Evolutionary conservation across 257 asterid genomes (phyloP).

Genomic region (Nemophila menziesii): DNA sequence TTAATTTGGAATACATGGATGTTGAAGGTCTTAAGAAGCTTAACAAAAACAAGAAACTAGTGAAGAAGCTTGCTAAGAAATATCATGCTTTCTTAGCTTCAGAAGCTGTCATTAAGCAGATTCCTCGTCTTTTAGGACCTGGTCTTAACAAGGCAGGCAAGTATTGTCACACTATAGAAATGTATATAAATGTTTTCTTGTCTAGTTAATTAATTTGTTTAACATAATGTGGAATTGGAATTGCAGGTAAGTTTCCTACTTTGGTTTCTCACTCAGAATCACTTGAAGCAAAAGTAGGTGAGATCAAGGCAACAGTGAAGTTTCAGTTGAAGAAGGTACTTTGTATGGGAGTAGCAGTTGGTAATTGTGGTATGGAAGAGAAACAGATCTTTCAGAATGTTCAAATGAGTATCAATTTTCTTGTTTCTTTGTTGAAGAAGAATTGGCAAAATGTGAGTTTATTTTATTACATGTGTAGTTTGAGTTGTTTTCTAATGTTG

Average conservation of each 20-base stretch:
- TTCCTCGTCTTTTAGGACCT: background rate
- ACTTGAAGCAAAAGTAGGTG: slow-evolving; percentile 7
- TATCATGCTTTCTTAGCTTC: background rate
- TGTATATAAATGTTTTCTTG: background rate
- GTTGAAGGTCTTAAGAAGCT: background rate
- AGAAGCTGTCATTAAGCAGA: background rate
- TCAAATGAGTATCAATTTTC: slow-evolving; percentile 12
- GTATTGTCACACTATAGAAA: background rate
- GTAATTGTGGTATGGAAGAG: slow-evolving; percentile 11
- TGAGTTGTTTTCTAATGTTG: background rate
- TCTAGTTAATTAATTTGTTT: background rate
- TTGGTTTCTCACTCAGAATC: slow-evolving; percentile 11
- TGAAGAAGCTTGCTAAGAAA: background rate
- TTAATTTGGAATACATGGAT: background rate
- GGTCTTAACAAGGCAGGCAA: background rate
- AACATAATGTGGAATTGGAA: no score
- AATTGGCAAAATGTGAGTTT: slow-evolving; percentile 13
- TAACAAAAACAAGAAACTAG: background rate
- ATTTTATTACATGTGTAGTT: no score
- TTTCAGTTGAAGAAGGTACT: slow-evolving; percentile 14
- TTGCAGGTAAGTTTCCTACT: slow-evolving; percentile 12
- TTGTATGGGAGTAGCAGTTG: slow-evolving; percentile 14
- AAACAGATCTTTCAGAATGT: slow-evolving; percentile 12
- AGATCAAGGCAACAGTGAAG: slow-evolving; percentile 11
- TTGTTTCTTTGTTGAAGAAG: slow-evolving; percentile 12